Evolutionary conservation across 2,329 filamentous ascomycete species (phyloP), one percentile per base, ranked within the genome.

Genomic region (Neoarthrinium moseri): DNA sequence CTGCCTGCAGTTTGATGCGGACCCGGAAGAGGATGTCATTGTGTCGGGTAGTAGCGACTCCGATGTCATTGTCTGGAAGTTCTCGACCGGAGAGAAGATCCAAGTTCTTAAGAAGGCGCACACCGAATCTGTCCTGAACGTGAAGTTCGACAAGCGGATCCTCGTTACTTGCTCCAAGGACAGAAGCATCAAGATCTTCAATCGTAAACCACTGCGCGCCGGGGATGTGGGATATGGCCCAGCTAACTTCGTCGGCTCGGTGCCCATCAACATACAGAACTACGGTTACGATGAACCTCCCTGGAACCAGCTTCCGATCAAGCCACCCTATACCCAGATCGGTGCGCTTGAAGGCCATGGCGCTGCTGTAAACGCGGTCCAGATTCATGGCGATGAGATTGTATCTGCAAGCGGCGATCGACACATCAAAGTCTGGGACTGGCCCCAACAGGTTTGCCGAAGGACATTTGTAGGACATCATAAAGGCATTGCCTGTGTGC

Each of bases 141-240:
- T 99, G 46, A 83, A 89, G 50, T 99, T 97, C 55, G 91, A 97
- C 61, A 86, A 89, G 54, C 82, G 89, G 7, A 95, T 95, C 51
- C 76, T 99, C 4, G 90, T 97, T 11, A 99, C 94, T 1, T 97
- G 94, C 60, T 97, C 92, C 39, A 99, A 99, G 65, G 94, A 99
- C 66, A 95, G 91, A 66, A 87, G 87, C 1, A 96, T 99, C 74
- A 96, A 96, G 66, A 84, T 99, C 15, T 99, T 95, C 80, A 97
- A 92, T 63, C 84, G 94, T 5, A 77, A 73, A 15, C 74, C 83
- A 15, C 71, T 96, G n/a, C 70, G 71, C 24, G 72, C 77, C 34
- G 80, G 80, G 18, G 80, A 85, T 26, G 51, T 75, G 3, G 83
- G 81, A 6, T 84, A 84, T 63, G 65, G 65, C 2, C 58, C 70